Conservation (phyloP, 345 rosid species). For the Corymbia maculata region DNA sequence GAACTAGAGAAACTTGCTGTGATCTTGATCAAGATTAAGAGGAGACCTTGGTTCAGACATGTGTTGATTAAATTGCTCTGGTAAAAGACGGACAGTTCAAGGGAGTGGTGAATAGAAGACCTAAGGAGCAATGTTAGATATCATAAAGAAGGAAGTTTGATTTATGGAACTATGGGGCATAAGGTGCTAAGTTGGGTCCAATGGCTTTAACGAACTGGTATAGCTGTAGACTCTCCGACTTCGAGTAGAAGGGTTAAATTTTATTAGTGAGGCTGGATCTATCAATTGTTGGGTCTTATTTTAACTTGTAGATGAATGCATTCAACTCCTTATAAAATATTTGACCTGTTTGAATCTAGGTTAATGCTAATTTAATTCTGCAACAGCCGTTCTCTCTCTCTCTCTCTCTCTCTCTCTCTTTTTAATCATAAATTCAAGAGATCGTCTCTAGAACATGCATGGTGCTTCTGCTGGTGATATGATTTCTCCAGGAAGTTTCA, state of each 20-base stretch:
- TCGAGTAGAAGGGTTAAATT: not conserved
- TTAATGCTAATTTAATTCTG: not conserved
- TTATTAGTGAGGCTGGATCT: not conserved
- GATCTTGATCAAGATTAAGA: not conserved
- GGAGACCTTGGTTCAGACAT: not conserved
- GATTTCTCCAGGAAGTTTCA: not conserved
- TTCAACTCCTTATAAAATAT: not conserved
- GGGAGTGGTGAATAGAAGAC: not conserved
- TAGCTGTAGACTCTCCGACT: not conserved
- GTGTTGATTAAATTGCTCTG: not conserved
- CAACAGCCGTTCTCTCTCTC: not conserved
- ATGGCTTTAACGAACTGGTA: not conserved
- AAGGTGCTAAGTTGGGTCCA: not conserved
- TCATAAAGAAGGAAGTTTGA: not conserved
- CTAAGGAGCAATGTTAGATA: not conserved
- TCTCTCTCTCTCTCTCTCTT: fast-evolving
- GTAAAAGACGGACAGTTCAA: not conserved
- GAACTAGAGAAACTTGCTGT: not conserved
- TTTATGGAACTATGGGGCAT: not conserved
- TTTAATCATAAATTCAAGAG: not conserved
- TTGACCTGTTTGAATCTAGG: not conserved
- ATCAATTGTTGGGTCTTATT: not conserved
- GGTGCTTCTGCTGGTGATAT: not conserved
- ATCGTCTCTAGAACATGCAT: not conserved
- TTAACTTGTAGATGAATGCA: not conserved